These are phyloP conservation scores for Aspergillus terreus DNA, from an alignment of 2,329 filamentous ascomycete genomes.

Conservation along the genomic window DNA sequence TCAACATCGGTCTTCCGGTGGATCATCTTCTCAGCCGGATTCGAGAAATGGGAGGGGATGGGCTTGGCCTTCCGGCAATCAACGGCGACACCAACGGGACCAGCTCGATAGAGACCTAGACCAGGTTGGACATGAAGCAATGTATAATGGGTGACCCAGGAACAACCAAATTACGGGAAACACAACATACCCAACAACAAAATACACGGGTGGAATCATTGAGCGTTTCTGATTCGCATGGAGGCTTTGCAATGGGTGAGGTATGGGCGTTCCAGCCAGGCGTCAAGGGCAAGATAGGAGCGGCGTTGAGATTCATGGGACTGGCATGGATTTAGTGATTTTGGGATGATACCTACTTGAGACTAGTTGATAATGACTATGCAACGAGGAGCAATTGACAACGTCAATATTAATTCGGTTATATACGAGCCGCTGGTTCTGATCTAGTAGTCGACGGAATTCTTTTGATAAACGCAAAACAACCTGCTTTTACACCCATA, in stretches of 20 bases:
- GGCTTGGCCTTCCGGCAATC: slow-evolving; percentile 6
- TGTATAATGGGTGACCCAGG: not conserved
- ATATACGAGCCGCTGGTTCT: slow-evolving; percentile 1
- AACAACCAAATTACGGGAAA: too few species aligned
- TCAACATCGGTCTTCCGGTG: slow-evolving; percentile 31
- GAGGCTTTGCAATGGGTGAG: not conserved
- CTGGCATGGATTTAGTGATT: not conserved
- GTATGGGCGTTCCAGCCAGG: not conserved
- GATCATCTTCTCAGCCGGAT: slow-evolving; percentile 32
- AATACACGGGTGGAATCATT: not conserved
- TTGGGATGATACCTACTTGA: slow-evolving; percentile 2
- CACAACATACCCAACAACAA: not conserved
- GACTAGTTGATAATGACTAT: not conserved
- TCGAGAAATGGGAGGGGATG: slow-evolving; percentile 24
- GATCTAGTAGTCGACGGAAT: not conserved
- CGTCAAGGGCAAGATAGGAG: not conserved
- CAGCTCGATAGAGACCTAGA: not conserved
- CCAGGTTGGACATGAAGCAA: not conserved
- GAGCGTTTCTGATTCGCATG: not conserved
- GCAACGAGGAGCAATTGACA: not conserved
- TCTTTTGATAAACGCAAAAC: slow-evolving; percentile 5
- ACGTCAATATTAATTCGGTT: slow-evolving; percentile 8
- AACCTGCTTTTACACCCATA: slow-evolving; percentile 12
- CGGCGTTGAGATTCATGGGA: slow-evolving; percentile 1
- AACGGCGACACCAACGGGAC: slow-evolving; percentile 11